Percentiles rank a stretch among this genome's conserved stretches.
Evolutionary conservation across 768 basidiomycete genomes (phyloP).

Genomic region (Boletus bicolor): DNA sequence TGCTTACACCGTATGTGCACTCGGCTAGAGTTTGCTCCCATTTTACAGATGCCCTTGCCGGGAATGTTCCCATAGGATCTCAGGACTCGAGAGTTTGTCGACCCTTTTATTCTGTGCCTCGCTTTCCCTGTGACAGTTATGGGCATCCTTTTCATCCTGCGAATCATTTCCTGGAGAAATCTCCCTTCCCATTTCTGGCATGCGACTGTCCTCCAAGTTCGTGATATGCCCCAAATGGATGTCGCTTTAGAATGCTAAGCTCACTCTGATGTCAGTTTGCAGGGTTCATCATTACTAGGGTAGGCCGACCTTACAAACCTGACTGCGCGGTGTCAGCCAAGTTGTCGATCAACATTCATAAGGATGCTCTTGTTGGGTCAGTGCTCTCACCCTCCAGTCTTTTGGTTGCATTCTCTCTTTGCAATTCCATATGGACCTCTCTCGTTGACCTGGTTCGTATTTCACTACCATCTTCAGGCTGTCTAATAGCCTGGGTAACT

Average conservation of each 20-base stretch:
- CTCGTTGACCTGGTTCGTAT: conserved; percentile 26
- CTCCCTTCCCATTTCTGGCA: conserved; percentile 30
- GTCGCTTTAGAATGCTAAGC: neutral
- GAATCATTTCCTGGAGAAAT: conserved; percentile 16
- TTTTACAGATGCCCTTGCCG: neutral
- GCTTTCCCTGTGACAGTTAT: conserved; percentile 23
- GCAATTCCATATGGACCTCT: conserved; percentile 18
- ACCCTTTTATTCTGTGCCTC: conserved; percentile 23
- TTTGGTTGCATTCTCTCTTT: conserved; percentile 21
- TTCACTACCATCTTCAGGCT: neutral
- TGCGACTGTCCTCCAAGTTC: conserved; percentile 34
- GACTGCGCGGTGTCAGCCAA: neutral
- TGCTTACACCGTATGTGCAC: conserved; percentile 20
- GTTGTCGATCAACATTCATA: neutral
- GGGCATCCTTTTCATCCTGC: conserved; percentile 18
- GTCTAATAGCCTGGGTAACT: neutral
- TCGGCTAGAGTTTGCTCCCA: neutral
- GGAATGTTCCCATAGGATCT: conserved; percentile 18
- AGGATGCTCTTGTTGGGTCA: conserved; percentile 21
- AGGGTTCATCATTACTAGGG: conserved; percentile 33
- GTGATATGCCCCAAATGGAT: conserved; percentile 1
- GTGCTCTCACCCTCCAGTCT: conserved; percentile 1
- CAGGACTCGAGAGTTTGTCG: conserved; percentile 16
- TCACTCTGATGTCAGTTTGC: conserved; percentile 24
- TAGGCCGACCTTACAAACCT: conserved; percentile 6